phyloP scores from a whole-genome alignment of 148 eudicot species.

The Rhododendron williamsianum region DNA sequence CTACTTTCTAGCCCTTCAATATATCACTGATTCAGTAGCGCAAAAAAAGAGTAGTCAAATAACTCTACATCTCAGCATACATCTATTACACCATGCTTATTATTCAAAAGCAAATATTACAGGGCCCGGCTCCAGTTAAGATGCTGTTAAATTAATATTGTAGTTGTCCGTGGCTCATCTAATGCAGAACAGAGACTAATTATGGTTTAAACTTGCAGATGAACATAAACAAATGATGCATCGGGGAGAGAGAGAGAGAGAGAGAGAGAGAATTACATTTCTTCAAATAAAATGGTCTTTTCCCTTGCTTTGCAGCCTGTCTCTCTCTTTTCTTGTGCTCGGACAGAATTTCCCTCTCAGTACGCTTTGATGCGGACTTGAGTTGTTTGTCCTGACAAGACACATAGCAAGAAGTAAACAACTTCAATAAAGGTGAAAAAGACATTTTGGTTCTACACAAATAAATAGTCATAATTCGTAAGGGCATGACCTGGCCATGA shows the following conservation, averaged over 20 bases:
- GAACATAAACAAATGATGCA: background rate
- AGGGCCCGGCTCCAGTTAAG: background rate
- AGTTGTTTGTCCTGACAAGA: conserved; percentile 57
- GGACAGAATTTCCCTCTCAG: conserved; percentile 54
- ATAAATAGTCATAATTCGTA: background rate
- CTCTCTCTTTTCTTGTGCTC: conserved; percentile 89
- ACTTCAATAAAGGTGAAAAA: background rate
- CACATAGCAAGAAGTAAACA: conserved; percentile 3
- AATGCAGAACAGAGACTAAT: background rate
- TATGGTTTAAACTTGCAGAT: background rate
- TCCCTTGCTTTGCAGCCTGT: conserved; percentile 89
- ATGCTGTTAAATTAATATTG: background rate
- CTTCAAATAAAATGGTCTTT: conserved; percentile 77
- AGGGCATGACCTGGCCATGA: background rate
- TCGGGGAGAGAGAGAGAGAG: background rate
- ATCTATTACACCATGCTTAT: no score
- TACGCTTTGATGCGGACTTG: conserved; percentile 57
- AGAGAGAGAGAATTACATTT: conserved; percentile 48
- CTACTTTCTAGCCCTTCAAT: background rate
- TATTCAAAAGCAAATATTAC: background rate
- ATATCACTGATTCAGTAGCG: background rate
- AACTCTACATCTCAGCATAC: background rate
- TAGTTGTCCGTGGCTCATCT: background rate
- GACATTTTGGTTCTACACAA: background rate
- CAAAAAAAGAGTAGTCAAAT: background rate